Base-by-base conservation (phyloP, 306 rosid species). In the Inga leiocalycina region DNA sequence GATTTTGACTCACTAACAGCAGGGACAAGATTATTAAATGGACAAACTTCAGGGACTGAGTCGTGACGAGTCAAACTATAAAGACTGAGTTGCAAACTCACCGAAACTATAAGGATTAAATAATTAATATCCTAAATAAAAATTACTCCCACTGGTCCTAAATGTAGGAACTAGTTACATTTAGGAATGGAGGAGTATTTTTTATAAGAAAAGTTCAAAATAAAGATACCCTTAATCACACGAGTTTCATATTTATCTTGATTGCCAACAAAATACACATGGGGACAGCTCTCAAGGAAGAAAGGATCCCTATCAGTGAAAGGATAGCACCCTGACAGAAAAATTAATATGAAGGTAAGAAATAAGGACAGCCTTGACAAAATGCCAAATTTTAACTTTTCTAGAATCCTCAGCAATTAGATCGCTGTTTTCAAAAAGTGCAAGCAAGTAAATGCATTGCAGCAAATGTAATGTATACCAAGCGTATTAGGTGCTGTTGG, bases 401-500 rank as follows among this genome's bases (percentile, higher is more conserved):
- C 67, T 71, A 70, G 16, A 71, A 51, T 84, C 76, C 56, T 83
- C 54, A 64, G 68, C 56, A 80, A 80, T 81, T 61, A 81, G 46
- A 54, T 67, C 79, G 30, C 8, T 71, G 71, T 51, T 68, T 70
- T 71, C 16, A 67, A 24, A 75, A 74, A 65, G 39, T 16, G 39
- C 79, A 87, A 84, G 57, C 54, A 12, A 62, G 82, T 19, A 75
- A 74, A 72, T 68, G 16, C 24, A 56, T 75, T 43, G 73, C 79
- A 79, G 73, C 80, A 83, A 57, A 62, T 51, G 75, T 66, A 74
- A 77, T 35, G 75, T 24, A 77, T 91, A 96, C 99, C 99, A 46
- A 96, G 98, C 77, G 98, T 93, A 84, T 93, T 96, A 80, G 99
- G 99, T n/a, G 99, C 90, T 56, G 99, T 96, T 30, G 99, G 99